Percentiles rank a stretch among this genome's conserved stretches.
These are phyloP conservation scores for Protea cynaroides DNA, from an alignment of 164 flowering plant genomes.

Conservation along the genomic window DNA sequence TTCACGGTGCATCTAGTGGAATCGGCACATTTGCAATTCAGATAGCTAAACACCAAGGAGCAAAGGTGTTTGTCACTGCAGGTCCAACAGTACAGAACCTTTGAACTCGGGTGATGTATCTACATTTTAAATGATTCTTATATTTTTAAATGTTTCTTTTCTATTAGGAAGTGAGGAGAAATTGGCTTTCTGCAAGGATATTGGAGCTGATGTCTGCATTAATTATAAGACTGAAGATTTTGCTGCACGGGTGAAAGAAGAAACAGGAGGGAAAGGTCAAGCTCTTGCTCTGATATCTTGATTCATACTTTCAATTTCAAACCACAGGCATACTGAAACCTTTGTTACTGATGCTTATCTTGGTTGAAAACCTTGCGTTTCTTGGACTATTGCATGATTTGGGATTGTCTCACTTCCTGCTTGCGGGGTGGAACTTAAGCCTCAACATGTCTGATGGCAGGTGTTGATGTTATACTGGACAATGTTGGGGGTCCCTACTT, in stretches of 20 bases:
- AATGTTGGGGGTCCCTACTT: conserved; percentile 73
- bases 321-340: background rate
- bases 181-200: conserved; percentile 60
- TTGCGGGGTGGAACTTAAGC: background rate
- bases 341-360: background rate
- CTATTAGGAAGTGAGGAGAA: conserved; percentile 75
- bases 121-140: background rate
- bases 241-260: conserved; percentile 83
- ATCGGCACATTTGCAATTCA: conserved; percentile 96
- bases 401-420: background rate
- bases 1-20: conserved; percentile 98
- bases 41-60: conserved; percentile 72
- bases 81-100: conserved; percentile 27
- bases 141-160: background rate
- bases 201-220: conserved; percentile 94
- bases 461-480: conserved; percentile 91
- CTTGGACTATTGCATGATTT: background rate
- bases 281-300: background rate
- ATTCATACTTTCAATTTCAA: background rate
- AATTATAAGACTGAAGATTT: conserved; percentile 95
- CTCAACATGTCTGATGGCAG: conserved; percentile 29
- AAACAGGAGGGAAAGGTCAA: conserved; percentile 81
- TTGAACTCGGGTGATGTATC: too few relatives aligned
- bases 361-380: background rate
- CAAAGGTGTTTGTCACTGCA: conserved; percentile 80